These are phyloP conservation scores for Ostreobium quekettii DNA, from an alignment of 139 green algal genomes.

Conservation along the genomic window DNA sequence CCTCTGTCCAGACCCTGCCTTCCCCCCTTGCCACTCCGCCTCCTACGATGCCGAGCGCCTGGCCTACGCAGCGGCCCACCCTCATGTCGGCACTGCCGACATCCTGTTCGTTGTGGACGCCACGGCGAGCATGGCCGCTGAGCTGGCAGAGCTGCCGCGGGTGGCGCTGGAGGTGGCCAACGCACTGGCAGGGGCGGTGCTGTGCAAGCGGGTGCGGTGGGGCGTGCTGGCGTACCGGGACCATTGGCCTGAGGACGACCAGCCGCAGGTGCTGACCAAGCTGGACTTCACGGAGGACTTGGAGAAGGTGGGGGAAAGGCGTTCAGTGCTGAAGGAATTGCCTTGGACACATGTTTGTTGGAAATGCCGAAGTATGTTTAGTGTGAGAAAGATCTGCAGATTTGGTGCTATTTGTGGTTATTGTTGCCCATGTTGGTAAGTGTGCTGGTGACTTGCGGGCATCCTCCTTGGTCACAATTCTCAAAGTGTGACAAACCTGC, in stretches of 20 bases:
- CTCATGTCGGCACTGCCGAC: slow-evolving; percentile 1
- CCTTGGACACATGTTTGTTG: not conserved
- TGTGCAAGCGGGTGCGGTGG: slow-evolving; percentile 6
- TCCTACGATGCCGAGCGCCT: slow-evolving; percentile 6
- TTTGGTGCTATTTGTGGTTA: too few species aligned
- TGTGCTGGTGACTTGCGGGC: too few species aligned
- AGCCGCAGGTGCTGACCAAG: slow-evolving; percentile 1
- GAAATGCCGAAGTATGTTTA: not conserved
- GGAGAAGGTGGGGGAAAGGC: not conserved
- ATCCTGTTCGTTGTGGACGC: not conserved
- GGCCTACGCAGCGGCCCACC: not conserved
- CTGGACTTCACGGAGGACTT: slow-evolving; percentile 13
- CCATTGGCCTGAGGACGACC: slow-evolving; percentile 10
- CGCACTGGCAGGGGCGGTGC: not conserved
- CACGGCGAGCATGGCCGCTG: slow-evolving; percentile 5
- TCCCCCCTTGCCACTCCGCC: slow-evolving; percentile 11
- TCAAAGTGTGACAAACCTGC: too few species aligned
- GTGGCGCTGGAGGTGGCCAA: not conserved
- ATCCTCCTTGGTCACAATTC: too few species aligned
- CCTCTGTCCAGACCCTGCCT: not conserved
- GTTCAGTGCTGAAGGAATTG: not conserved
- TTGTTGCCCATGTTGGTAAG: too few species aligned
- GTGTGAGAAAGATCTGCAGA: too few species aligned
- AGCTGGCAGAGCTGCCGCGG: slow-evolving; percentile 1
- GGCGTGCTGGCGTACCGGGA: slow-evolving; percentile 10